Evolutionary conservation across 345 rosid genomes (phyloP).

Genomic region (Gossypium longicalyx): DNA sequence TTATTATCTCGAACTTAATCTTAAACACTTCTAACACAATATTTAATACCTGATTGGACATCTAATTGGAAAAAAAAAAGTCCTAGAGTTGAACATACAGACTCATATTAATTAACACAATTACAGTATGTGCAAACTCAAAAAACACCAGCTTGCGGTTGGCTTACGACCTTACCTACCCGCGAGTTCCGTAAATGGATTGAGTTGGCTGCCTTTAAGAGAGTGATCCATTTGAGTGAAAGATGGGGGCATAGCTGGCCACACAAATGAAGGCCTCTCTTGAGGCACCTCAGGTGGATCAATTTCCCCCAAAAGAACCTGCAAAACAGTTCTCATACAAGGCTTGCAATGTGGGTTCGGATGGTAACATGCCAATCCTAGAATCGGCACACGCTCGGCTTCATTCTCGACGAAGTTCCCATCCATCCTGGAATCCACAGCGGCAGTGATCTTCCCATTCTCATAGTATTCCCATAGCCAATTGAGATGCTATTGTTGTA

Average conservation of each 20-base stretch:
- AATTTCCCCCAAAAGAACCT: neutral
- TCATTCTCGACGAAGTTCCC: neutral
- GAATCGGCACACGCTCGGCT: neutral
- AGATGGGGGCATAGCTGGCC: neutral
- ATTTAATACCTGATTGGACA: too few species aligned
- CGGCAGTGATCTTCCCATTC: neutral
- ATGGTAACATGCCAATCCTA: neutral
- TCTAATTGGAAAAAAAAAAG: too few species aligned
- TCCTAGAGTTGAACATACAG: too few species aligned
- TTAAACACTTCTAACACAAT: too few species aligned
- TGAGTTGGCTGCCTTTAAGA: conserved; percentile 1
- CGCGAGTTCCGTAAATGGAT: neutral
- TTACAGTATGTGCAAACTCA: too few species aligned
- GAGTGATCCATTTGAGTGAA: neutral
- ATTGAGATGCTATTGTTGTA: neutral
- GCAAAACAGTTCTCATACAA: neutral
- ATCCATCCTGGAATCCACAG: neutral
- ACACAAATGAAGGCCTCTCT: neutral
- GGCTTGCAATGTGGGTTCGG: conserved; percentile 1
- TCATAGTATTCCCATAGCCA: neutral
- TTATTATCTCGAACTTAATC: too few species aligned
- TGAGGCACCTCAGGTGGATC: neutral
- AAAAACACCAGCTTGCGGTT: too few species aligned
- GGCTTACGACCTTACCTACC: neutral
- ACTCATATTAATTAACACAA: too few species aligned